These are phyloP conservation scores for Penicillium capsulatum DNA, from an alignment of 2,329 filamentous ascomycete genomes.

Conservation along the genomic window DNA sequence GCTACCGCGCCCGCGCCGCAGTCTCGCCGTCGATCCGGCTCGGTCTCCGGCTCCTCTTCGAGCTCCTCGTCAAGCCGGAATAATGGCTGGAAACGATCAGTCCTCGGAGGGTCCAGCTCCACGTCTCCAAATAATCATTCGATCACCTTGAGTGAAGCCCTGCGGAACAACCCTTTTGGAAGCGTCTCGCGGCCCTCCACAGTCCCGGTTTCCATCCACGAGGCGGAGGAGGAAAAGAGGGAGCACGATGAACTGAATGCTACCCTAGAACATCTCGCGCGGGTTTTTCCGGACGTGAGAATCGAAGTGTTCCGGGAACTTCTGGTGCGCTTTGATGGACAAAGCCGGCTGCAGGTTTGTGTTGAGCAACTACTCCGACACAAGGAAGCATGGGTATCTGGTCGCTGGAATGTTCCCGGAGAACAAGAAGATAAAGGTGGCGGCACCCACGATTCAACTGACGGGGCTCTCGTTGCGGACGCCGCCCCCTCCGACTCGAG, in stretches of 20 bases:
- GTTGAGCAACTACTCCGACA: slow-evolving; percentile 47
- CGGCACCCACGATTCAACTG: slow-evolving; percentile 6
- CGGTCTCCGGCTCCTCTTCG: slow-evolving; percentile 13
- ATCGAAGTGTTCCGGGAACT: slow-evolving; percentile 48
- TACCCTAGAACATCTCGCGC: slow-evolving; percentile 39
- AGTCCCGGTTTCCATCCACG: slow-evolving; percentile 12
- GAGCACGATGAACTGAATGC: slow-evolving; percentile 42
- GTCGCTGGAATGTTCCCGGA: slow-evolving; percentile 43
- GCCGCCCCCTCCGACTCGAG: slow-evolving; percentile 14
- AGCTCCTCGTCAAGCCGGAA: slow-evolving; percentile 15
- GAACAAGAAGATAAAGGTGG: slow-evolving; percentile 6
- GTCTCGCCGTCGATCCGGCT: slow-evolving; percentile 14
- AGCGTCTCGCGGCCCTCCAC: slow-evolving; percentile 29
- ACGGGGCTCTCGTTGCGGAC: neutral
- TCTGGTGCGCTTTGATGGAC: slow-evolving; percentile 44
- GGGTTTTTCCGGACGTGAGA: slow-evolving; percentile 46
- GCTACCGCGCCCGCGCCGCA: slow-evolving; percentile 15
- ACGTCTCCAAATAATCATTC: slow-evolving; percentile 25
- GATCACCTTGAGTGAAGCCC: slow-evolving; percentile 41
- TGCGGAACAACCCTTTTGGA: slow-evolving; percentile 45
- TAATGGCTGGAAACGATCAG: slow-evolving; percentile 10
- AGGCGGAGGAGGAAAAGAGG: slow-evolving; percentile 30
- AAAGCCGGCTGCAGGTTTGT: slow-evolving; percentile 45
- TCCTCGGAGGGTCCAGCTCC: slow-evolving; percentile 8
- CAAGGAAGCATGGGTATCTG: slow-evolving; percentile 46